These are phyloP conservation scores for Leccinum uliginosum DNA, from an alignment of 768 basidiomycete genomes.

Conservation along the genomic window DNA sequence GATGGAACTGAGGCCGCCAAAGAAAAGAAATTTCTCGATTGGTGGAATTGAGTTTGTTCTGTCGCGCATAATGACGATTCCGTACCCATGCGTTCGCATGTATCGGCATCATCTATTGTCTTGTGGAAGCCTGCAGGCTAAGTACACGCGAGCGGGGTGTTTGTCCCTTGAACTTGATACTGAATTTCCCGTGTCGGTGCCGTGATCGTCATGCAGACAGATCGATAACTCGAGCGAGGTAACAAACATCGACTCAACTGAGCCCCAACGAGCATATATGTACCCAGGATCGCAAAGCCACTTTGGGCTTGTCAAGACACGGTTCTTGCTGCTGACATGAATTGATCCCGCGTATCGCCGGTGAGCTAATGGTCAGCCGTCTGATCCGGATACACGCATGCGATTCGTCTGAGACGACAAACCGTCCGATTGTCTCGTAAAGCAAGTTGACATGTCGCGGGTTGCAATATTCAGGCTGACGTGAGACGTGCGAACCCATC, in stretches of 20 bases:
- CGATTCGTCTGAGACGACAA: background rate
- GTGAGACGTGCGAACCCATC: background rate
- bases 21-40: background rate
- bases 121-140: background rate
- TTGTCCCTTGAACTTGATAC: background rate
- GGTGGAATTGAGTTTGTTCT: slow-evolving; percentile 2
- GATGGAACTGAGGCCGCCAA: slow-evolving; percentile 13
- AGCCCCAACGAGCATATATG: background rate
- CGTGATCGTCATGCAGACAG: background rate
- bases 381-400: background rate
- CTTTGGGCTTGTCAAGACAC: background rate
- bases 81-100: background rate
- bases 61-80: background rate
- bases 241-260: background rate
- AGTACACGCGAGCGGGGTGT: background rate
- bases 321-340: background rate
- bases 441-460: background rate
- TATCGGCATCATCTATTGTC: background rate
- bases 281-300: background rate
- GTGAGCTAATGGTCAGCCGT: background rate
- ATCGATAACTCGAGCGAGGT: background rate
- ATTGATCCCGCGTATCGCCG: slow-evolving; percentile 2
- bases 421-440: background rate
- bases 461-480: background rate
- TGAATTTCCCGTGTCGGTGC: background rate